Conservation (phyloP, 345 rosid genomes). For the Conringia planisiliqua region DNA sequence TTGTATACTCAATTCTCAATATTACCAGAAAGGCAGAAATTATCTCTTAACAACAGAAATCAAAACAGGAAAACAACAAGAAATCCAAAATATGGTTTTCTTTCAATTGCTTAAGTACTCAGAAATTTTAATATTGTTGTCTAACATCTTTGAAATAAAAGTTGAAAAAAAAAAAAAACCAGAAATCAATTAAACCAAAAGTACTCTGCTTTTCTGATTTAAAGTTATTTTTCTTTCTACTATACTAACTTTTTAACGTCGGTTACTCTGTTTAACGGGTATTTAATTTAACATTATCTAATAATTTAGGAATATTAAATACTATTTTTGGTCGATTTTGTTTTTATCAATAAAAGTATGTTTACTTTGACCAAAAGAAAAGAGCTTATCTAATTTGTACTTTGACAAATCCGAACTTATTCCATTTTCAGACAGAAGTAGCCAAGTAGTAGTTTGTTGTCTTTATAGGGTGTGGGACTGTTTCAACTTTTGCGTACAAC, state of each 20-base stretch:
- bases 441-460: not conserved
- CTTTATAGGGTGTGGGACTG: not conserved
- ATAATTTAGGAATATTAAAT: not conserved
- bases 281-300: not conserved
- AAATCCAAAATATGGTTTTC: not conserved
- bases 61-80: not conserved
- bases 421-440: slow-evolving; percentile 3
- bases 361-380: not conserved
- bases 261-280: not conserved
- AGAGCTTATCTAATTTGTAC: not conserved
- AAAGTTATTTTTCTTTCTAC: not conserved
- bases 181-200: not conserved
- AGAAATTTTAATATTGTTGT: not conserved
- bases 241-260: not conserved
- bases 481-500: not conserved
- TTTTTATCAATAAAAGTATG: too few relatives aligned
- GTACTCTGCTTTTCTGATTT: not conserved
- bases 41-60: not conserved
- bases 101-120: not conserved
- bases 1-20: not conserved
- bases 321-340: not conserved
- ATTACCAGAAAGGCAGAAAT: not conserved
- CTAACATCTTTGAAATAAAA: not conserved
- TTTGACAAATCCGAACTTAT: not conserved
- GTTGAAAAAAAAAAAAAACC: not conserved